These are phyloP conservation scores for Euclidium syriacum DNA, from an alignment of 345 rosid species.

Conservation along the genomic window DNA sequence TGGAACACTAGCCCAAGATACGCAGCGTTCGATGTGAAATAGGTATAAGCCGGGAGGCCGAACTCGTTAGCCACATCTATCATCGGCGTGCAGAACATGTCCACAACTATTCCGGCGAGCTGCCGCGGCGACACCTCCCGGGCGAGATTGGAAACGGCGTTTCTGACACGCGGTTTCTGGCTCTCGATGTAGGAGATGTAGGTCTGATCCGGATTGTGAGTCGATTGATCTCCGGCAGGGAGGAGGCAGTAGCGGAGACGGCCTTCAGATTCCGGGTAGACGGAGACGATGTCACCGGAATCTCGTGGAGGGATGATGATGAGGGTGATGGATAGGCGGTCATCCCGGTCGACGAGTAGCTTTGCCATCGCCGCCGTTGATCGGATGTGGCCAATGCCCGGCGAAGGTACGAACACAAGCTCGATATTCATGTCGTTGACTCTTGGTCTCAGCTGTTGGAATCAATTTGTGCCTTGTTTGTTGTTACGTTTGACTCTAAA, in stretches of 20 bases:
- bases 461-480: no score
- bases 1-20: conserved; percentile 28
- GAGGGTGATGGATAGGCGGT: conserved; percentile 31
- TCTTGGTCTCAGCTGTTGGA: no score
- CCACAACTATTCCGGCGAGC: conserved; percentile 46
- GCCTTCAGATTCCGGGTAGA: conserved; percentile 1
- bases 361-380: conserved; percentile 33
- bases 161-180: conserved; percentile 31
- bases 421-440: conserved; percentile 20
- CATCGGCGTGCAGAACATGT: conserved; percentile 46
- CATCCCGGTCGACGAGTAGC: conserved; percentile 28
- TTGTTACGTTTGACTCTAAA: no score
- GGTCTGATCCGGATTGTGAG: background rate
- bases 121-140: background rate
- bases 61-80: conserved; percentile 42
- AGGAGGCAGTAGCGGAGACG: conserved; percentile 5
- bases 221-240: conserved; percentile 14
- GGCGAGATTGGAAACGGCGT: conserved; percentile 17
- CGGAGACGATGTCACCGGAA: background rate
- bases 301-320: conserved; percentile 26
- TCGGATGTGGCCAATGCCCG: conserved; percentile 35
- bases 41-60: conserved; percentile 37
- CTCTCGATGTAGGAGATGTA: conserved; percentile 14
- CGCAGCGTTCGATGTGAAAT: conserved; percentile 34
- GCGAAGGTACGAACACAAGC: conserved; percentile 46